Conservation (phyloP, 2,329 filamentous ascomycete genomes). For the Monilinia laxa region DNA sequence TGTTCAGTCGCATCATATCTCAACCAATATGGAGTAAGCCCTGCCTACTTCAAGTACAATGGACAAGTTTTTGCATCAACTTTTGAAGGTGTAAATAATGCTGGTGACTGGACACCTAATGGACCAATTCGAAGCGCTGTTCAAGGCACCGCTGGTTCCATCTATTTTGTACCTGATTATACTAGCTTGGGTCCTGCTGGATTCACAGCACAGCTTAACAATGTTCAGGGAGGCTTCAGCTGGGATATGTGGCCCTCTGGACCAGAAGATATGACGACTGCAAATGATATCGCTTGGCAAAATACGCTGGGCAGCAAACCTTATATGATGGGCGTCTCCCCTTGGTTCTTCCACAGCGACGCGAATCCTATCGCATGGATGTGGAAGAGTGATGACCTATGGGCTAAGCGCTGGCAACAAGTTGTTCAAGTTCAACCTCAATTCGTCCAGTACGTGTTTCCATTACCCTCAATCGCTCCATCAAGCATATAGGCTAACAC, state of each 20-base stretch:
- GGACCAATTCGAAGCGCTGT: conserved; percentile 42
- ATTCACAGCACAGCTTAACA: conserved; percentile 35
- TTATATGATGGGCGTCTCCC: conserved; percentile 57
- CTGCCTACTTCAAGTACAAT: conserved; percentile 44
- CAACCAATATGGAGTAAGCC: conserved; percentile 38
- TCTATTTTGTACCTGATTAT: conserved; percentile 51
- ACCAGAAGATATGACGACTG: conserved; percentile 41
- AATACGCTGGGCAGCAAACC: conserved; percentile 41
- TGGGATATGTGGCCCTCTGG: conserved; percentile 48
- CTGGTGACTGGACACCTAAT: conserved; percentile 44
- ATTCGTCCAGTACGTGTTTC: conserved; percentile 45
- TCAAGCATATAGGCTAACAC: conserved; percentile 27
- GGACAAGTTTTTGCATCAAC: conserved; percentile 50
- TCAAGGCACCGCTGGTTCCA: conserved; percentile 31
- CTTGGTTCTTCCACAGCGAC: conserved; percentile 61
- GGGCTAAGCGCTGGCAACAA: conserved; percentile 58
- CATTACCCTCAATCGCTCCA: conserved; percentile 21
- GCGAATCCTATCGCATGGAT: conserved; percentile 61
- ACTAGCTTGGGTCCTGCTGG: conserved; percentile 43
- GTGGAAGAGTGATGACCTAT: conserved; percentile 60
- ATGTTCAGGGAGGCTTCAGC: conserved; percentile 44
- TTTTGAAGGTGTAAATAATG: conserved; percentile 49
- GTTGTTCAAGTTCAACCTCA: conserved; percentile 48
- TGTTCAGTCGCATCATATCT: conserved; percentile 35
- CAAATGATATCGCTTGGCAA: conserved; percentile 45